These are phyloP conservation scores for Talaromyces verruculosus DNA, from an alignment of 2,329 filamentous ascomycete genomes.

Conservation along the genomic window DNA sequence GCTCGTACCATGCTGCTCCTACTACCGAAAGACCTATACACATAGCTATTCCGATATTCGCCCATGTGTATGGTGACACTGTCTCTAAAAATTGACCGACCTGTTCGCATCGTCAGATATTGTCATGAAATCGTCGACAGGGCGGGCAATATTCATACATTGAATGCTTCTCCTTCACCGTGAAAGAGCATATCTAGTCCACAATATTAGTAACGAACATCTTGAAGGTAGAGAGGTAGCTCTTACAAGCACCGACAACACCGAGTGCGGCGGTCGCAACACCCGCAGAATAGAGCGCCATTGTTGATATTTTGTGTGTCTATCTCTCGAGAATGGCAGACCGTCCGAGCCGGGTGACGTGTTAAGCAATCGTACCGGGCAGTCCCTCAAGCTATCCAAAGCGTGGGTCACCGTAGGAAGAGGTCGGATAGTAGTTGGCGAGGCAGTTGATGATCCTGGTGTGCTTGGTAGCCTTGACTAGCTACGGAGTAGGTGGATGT, in stretches of 20 bases:
- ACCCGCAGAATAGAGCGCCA: conserved; percentile 75
- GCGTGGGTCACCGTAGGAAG: conserved; percentile 10
- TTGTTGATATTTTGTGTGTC: conserved; percentile 39
- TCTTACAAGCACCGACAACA: conserved; percentile 76
- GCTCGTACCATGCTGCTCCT: conserved; percentile 83
- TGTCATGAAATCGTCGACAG: neutral
- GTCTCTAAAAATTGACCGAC: conserved; percentile 92
- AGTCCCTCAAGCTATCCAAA: conserved; percentile 6
- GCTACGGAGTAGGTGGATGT: neutral
- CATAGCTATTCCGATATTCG: conserved; percentile 81
- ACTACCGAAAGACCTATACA: conserved; percentile 97
- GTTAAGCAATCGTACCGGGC: neutral
- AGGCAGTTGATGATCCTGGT: neutral
- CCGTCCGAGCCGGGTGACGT: neutral
- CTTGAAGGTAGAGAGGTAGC: neutral
- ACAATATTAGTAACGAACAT: conserved; percentile 24
- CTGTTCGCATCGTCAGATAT: conserved; percentile 46
- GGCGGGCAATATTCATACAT: conserved; percentile 58
- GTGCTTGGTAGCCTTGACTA: neutral
- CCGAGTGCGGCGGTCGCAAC: conserved; percentile 66
- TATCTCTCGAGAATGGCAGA: neutral
- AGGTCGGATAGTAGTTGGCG: neutral
- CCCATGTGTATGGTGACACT: conserved; percentile 93
- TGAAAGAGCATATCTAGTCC: conserved; percentile 93
- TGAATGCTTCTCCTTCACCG: conserved; percentile 91